Conservation (phyloP, 306 rosid genomes). For the Vicia faba region DNA sequence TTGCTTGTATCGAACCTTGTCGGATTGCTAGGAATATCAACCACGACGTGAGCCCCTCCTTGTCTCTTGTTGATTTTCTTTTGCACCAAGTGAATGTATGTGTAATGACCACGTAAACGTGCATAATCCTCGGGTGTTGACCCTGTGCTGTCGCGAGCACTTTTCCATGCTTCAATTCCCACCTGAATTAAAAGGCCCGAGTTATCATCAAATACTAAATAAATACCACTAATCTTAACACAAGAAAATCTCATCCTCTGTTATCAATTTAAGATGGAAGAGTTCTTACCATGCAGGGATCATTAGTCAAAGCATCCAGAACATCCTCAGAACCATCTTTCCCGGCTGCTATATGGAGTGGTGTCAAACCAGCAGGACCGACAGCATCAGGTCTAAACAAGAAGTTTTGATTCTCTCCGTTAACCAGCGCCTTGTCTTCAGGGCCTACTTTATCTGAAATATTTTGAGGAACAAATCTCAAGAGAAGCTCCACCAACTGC, state of each 20-base stretch:
- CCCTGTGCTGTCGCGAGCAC: slow-evolving; percentile 70
- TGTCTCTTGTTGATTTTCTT: slow-evolving; percentile 69
- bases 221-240: slow-evolving; percentile 5
- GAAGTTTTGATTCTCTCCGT: slow-evolving; percentile 43
- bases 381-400: slow-evolving; percentile 72
- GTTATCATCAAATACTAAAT: slow-evolving; percentile 21
- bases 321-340: slow-evolving; percentile 75
- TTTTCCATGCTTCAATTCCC: slow-evolving; percentile 91
- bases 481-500: slow-evolving; percentile 70
- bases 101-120: slow-evolving; percentile 64
- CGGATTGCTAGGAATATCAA: slow-evolving; percentile 65
- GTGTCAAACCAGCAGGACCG: slow-evolving; percentile 84
- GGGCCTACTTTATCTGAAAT: slow-evolving; percentile 43
- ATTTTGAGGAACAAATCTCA: slow-evolving; percentile 57
- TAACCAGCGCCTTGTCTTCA: slow-evolving; percentile 41
- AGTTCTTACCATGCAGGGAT: slow-evolving; percentile 71
- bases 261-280: slow-evolving; percentile 22
- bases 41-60: slow-evolving; percentile 63
- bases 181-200: slow-evolving; percentile 50
- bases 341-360: slow-evolving; percentile 87
- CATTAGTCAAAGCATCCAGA: slow-evolving; percentile 81
- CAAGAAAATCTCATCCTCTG: neutral
- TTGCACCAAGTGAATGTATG: slow-evolving; percentile 74
- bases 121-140: slow-evolving; percentile 89
- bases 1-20: slow-evolving; percentile 44